Evolutionary conservation across 345 rosid species (phyloP).

Genomic region (Psidium friedrichsthalianum): DNA sequence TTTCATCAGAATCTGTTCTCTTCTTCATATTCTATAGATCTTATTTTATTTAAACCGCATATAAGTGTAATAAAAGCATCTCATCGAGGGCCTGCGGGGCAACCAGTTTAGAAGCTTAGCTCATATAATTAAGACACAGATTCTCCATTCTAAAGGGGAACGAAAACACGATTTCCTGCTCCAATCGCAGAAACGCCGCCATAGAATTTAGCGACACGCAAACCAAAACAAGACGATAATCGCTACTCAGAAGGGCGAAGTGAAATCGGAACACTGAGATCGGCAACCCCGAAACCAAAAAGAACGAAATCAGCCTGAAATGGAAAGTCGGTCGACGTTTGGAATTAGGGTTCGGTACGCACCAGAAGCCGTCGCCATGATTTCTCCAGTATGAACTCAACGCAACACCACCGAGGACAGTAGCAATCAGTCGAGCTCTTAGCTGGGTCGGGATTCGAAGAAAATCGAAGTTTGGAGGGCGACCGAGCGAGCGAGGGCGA

Average conservation of each 20-base stretch:
- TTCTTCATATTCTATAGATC: background rate
- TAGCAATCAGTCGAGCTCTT: background rate
- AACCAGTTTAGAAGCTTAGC: background rate
- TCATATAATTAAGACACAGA: background rate
- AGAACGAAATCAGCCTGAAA: background rate
- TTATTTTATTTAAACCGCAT: background rate
- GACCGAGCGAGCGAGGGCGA: background rate
- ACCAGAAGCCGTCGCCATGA: background rate
- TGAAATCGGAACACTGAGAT: background rate
- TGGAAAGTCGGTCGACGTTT: background rate
- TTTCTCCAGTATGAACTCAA: background rate
- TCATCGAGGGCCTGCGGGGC: background rate
- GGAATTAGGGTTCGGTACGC: background rate
- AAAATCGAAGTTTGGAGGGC: background rate
- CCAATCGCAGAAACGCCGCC: background rate
- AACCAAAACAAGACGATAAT: background rate
- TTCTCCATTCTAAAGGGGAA: background rate
- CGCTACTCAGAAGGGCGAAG: background rate
- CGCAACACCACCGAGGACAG: background rate
- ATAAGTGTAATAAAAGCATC: background rate
- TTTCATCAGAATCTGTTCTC: background rate
- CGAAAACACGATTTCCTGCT: background rate
- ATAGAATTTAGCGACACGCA: background rate
- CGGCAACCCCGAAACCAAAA: background rate
- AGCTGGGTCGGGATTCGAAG: background rate